phyloP scores from a whole-genome alignment of 805 yeast genomes.

The Candida xiaguanensis region DNA sequence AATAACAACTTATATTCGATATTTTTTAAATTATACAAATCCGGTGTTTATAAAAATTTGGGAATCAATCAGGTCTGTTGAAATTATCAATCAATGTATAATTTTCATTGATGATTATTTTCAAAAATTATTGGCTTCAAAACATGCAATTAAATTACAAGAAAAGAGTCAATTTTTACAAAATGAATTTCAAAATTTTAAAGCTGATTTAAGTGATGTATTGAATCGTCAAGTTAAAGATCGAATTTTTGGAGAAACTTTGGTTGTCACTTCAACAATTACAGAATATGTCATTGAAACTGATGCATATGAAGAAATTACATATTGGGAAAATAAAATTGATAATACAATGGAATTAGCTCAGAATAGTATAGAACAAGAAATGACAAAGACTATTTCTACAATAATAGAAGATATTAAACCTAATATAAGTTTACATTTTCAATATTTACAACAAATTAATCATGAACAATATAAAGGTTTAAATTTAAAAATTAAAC shows the following conservation, averaged over 20 bases:
- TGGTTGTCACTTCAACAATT: constrained; percentile 23
- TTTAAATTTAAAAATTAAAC: constrained; percentile 25
- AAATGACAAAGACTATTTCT: constrained; percentile 26
- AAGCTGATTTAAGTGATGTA: constrained; percentile 16
- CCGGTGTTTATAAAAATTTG: not conserved
- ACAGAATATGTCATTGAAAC: constrained; percentile 9
- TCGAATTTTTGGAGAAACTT: constrained; percentile 17
- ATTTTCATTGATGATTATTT: constrained; percentile 5
- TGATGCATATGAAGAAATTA: constrained; percentile 23
- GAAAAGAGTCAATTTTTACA: constrained; percentile 21
- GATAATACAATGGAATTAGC: constrained; percentile 34
- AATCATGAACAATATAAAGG: constrained; percentile 28
- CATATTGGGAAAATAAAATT: constrained; percentile 30
- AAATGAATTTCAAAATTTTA: constrained; percentile 21
- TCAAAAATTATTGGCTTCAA: constrained; percentile 6
- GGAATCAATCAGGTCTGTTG: constrained; percentile 1
- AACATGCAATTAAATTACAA: constrained; percentile 15
- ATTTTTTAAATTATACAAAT: not conserved
- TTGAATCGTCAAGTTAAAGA: constrained; percentile 12
- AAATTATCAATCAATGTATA: constrained; percentile 3
- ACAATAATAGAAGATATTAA: constrained; percentile 21
- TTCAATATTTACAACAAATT: constrained; percentile 24
- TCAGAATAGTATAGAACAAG: constrained; percentile 24
- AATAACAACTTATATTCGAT: not conserved
- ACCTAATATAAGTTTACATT: constrained; percentile 20